Conservation (phyloP, 768 basidiomycete genomes). For the Rhizopogon salebrosus region DNA sequence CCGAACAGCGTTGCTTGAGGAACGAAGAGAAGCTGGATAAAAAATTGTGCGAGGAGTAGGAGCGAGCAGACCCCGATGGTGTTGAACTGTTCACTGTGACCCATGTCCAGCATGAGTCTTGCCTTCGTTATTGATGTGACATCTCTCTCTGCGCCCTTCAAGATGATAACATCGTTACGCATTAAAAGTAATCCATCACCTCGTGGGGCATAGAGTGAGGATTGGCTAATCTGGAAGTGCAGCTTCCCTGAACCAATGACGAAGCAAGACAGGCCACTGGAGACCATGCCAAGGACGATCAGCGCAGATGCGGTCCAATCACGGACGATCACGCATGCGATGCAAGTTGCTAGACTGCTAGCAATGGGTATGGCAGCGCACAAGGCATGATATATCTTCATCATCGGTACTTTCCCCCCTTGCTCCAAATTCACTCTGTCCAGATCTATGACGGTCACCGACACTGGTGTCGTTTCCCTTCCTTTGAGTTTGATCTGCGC, state of each 20-base stretch:
- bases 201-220: constrained; percentile 13
- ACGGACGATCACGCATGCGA: constrained; percentile 17
- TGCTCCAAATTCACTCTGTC: constrained; percentile 16
- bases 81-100: neutral
- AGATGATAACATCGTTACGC: constrained; percentile 17
- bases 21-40: constrained; percentile 27
- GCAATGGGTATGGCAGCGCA: constrained; percentile 20
- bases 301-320: constrained; percentile 28
- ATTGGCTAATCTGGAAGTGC: constrained; percentile 7
- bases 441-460: constrained; percentile 18
- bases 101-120: constrained; percentile 15
- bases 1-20: constrained; percentile 28
- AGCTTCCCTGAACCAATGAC: constrained; percentile 25
- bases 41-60: constrained; percentile 23
- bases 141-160: constrained; percentile 22
- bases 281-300: constrained; percentile 29
- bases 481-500: neutral
- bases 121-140: constrained; percentile 26
- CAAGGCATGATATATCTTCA: constrained; percentile 5
- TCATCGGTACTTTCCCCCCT: constrained; percentile 6
- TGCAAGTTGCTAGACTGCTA: constrained; percentile 18
- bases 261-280: constrained; percentile 25
- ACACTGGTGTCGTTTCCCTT: constrained; percentile 13
- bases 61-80: constrained; percentile 21
- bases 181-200: constrained; percentile 23